phyloP scores from a whole-genome alignment of 805 yeast species.

The Komagataella pastoris region DNA sequence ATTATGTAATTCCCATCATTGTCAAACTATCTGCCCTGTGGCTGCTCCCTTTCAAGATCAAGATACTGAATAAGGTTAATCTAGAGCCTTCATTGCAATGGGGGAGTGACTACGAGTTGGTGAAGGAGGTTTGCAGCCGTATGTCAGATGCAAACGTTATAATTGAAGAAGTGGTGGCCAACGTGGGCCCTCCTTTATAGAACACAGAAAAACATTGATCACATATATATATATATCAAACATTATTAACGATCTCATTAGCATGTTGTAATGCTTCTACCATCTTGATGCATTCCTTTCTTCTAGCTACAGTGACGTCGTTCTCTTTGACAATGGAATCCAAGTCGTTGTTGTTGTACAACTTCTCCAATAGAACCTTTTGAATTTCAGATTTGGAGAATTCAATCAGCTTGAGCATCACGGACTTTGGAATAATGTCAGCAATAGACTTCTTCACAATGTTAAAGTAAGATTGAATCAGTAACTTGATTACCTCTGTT shows the following conservation, averaged over 20 bases:
- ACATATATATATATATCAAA: conserved; percentile 8
- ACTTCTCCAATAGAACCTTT: conserved; percentile 74
- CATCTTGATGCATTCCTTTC: conserved; percentile 92
- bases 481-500: conserved; percentile 89
- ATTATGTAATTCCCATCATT: conserved; percentile 38
- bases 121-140: conserved; percentile 22
- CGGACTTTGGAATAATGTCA: conserved; percentile 89
- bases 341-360: conserved; percentile 66
- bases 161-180: conserved; percentile 35
- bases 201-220: background rate
- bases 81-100: conserved; percentile 40
- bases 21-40: conserved; percentile 36
- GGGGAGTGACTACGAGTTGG: conserved; percentile 37
- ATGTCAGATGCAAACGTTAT: conserved; percentile 34
- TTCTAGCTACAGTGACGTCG: conserved; percentile 84
- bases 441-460: conserved; percentile 91
- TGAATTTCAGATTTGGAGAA: conserved; percentile 81
- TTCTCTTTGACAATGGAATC: conserved; percentile 80
- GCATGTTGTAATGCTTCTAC: conserved; percentile 29
- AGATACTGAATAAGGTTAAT: conserved; percentile 15
- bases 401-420: conserved; percentile 83
- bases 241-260: conserved; percentile 54
- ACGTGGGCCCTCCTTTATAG: conserved; percentile 38
- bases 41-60: conserved; percentile 32
- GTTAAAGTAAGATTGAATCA: conserved; percentile 80